Percentiles rank a stretch among this genome's conserved stretches.
Evolutionary conservation across 2,329 filamentous ascomycete species (phyloP).

Genomic region (Drechslerella stenobrocha): DNA sequence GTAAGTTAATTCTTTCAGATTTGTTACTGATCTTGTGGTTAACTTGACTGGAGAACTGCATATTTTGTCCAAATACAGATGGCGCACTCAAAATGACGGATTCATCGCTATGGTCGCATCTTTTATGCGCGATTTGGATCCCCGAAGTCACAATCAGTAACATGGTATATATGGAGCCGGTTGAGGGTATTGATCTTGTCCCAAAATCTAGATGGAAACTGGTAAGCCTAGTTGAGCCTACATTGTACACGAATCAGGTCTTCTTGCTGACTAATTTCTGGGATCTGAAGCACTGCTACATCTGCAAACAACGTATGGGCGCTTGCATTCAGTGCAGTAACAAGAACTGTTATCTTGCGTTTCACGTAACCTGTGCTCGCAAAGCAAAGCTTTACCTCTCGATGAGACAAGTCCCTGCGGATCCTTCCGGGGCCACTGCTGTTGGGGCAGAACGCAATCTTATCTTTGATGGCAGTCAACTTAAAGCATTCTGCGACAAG

Average conservation of each 20-base stretch:
- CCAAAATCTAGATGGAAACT: conserved; percentile 92
- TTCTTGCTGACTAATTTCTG: conserved; percentile 5
- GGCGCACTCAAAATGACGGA: conserved; percentile 98
- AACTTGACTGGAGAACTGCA: conserved; percentile 70
- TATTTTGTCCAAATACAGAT: conserved; percentile 97
- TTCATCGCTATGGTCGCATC: conserved; percentile 91
- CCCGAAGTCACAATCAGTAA: conserved; percentile 95
- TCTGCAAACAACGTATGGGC: conserved; percentile 96
- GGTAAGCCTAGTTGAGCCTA: conserved; percentile 55
- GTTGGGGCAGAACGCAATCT: conserved; percentile 59
- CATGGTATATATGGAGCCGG: conserved; percentile 95
- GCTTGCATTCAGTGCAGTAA: conserved; percentile 98
- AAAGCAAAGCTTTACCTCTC: conserved; percentile 84
- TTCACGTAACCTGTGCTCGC: conserved; percentile 94
- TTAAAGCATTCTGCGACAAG: conserved; percentile 95
- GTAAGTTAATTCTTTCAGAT: conserved; percentile 58
- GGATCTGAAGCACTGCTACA: conserved; percentile 72
- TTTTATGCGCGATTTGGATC: conserved; percentile 98
- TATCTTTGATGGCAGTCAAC: conserved; percentile 53
- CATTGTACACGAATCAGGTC: not conserved
- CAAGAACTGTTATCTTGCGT: conserved; percentile 94
- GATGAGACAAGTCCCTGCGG: conserved; percentile 71
- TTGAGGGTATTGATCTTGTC: conserved; percentile 97
- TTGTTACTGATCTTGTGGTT: conserved; percentile 6
- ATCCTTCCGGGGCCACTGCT: conserved; percentile 72